phyloP scores from a whole-genome alignment of 257 asterid genomes.

The Coffea eugenioides region DNA sequence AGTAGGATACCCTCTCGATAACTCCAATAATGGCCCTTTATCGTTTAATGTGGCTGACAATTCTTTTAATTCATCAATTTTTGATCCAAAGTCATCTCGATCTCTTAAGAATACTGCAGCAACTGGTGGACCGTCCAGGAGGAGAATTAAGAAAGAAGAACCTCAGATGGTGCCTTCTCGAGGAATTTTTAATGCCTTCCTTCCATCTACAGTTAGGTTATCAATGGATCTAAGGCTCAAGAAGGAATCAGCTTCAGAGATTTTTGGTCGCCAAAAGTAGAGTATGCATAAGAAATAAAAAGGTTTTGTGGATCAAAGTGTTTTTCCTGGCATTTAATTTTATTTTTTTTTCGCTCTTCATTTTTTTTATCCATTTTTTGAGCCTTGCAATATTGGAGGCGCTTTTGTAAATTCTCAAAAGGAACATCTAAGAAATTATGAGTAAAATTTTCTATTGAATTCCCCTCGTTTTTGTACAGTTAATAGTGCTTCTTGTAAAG shows the following conservation, averaged over 20 bases:
- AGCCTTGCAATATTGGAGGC: constrained; percentile 21
- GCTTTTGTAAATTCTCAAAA: constrained; percentile 17
- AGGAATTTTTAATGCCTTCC: constrained; percentile 47
- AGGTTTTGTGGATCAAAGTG: background rate
- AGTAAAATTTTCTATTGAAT: background rate
- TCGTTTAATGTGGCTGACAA: constrained; percentile 42
- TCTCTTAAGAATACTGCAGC: constrained; percentile 34
- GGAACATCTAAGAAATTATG: constrained; percentile 12
- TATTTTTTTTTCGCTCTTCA: constrained; percentile 1
- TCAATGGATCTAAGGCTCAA: constrained; percentile 61
- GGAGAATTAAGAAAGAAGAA: constrained; percentile 46
- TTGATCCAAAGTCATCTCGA: constrained; percentile 45
- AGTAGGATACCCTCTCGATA: constrained; percentile 48
- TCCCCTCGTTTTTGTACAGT: constrained; percentile 14
- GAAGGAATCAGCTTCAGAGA: constrained; percentile 44
- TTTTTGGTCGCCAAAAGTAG: constrained; percentile 34
- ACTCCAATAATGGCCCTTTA: constrained; percentile 41
- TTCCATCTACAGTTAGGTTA: constrained; percentile 58
- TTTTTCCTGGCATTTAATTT: background rate
- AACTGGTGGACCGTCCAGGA: constrained; percentile 37
- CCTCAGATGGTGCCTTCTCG: constrained; percentile 51
- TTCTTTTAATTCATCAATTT: constrained; percentile 44
- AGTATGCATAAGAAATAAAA: constrained; percentile 14
- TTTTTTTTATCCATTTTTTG: constrained; percentile 4
- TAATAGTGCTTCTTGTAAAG: background rate